Evolutionary conservation across 345 rosid species (phyloP).

Genomic region (Brassica cretica): DNA sequence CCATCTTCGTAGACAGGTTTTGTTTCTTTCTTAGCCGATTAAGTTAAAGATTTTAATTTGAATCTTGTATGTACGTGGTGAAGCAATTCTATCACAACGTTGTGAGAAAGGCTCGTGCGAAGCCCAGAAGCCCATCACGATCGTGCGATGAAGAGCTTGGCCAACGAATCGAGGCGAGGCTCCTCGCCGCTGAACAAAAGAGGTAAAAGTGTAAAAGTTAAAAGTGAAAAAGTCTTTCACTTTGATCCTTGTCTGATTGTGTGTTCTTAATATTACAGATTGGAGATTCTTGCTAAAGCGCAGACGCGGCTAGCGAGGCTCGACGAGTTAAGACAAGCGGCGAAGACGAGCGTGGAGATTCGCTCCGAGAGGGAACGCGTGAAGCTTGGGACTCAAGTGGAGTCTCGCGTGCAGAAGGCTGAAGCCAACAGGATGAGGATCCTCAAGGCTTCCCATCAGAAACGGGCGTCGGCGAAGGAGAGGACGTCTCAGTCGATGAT

Average conservation of each 20-base stretch:
- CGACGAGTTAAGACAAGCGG: constrained; percentile 93
- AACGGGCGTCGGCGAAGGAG: constrained; percentile 75
- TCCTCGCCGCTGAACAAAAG: constrained; percentile 91
- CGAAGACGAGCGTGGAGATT: constrained; percentile 71
- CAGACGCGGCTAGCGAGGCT: constrained; percentile 81
- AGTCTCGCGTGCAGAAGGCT: constrained; percentile 78
- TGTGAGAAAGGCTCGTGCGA: constrained; percentile 84
- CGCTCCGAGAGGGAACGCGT: constrained; percentile 79
- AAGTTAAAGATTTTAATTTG: neutral
- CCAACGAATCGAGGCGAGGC: constrained; percentile 96
- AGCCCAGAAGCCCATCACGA: constrained; percentile 81
- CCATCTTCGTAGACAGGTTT: constrained; percentile 96
- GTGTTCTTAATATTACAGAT: constrained; percentile 42
- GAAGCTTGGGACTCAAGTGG: constrained; percentile 80
- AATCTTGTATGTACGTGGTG: neutral
- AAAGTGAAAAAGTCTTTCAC: neutral
- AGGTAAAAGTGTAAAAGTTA: constrained; percentile 46
- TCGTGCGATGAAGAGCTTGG: constrained; percentile 80
- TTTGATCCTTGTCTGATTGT: neutral
- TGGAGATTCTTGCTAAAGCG: constrained; percentile 74
- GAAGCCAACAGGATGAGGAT: constrained; percentile 91
- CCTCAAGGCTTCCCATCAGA: constrained; percentile 67
- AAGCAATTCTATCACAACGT: constrained; percentile 89
- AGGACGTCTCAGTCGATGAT: constrained; percentile 75
- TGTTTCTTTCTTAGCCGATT: neutral